phyloP scores from a whole-genome alignment of 1,284 basidiomycete genomes.

The Tylopilus sp. region DNA sequence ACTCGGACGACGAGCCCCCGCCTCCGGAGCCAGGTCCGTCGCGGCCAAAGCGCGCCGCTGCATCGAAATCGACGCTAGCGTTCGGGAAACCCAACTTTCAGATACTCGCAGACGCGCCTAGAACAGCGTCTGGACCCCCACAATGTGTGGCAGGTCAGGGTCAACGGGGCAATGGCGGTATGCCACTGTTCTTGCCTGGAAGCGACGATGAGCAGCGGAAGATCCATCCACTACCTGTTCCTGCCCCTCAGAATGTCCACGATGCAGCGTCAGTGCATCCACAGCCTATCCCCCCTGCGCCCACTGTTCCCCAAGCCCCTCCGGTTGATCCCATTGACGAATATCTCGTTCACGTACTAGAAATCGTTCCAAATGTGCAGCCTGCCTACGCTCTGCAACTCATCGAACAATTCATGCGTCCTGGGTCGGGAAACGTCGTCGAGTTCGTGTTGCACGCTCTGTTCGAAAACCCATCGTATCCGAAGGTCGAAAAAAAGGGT shows the following conservation, averaged over 20 bases:
- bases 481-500: conserved; percentile 51
- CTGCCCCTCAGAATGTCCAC: neutral
- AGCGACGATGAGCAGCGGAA: conserved; percentile 12
- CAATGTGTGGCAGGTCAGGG: neutral
- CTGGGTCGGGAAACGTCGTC: conserved; percentile 38
- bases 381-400: conserved; percentile 49
- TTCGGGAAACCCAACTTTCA: conserved; percentile 12
- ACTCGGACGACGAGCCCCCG: conserved; percentile 28
- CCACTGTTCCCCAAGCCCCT: neutral
- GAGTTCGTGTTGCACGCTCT: conserved; percentile 54
- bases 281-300: neutral
- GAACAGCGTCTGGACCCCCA: conserved; percentile 11
- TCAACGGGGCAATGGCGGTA: neutral
- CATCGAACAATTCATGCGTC: conserved; percentile 38
- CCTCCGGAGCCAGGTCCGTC: conserved; percentile 3
- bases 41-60: neutral
- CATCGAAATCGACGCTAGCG: neutral
- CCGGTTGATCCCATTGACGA: conserved; percentile 17
- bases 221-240: neutral
- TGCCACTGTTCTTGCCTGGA: conserved; percentile 22
- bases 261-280: neutral
- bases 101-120: conserved; percentile 6
- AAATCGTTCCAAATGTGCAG: conserved; percentile 65
- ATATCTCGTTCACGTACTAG: conserved; percentile 49
- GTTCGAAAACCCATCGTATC: conserved; percentile 61